Evolutionary conservation across 208 protist species (phyloP).

Genomic region (Balamuthia mandrillaris): DNA sequence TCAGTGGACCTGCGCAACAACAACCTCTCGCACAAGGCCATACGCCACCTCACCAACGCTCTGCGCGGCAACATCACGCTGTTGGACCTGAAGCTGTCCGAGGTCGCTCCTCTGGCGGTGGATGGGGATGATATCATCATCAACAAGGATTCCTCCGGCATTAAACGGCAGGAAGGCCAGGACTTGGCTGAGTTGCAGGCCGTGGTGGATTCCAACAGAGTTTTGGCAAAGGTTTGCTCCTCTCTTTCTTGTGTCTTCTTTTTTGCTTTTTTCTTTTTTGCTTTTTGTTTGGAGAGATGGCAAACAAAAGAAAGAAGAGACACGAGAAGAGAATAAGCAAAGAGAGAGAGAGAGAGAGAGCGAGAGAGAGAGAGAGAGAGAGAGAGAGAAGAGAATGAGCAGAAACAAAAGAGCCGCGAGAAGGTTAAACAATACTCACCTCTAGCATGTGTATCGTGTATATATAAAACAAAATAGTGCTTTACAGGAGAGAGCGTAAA

Average conservation of each 20-base stretch:
- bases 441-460: too few relatives aligned
- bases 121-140: slow-evolving; percentile 19
- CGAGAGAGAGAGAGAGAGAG: too few relatives aligned
- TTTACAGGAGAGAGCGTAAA: slow-evolving; percentile 23
- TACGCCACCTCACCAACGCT: background rate
- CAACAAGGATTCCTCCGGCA: background rate
- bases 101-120: background rate
- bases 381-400: too few relatives aligned
- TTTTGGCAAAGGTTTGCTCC: background rate
- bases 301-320: too few relatives aligned
- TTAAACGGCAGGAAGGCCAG: background rate
- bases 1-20: slow-evolving; percentile 16
- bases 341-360: too few relatives aligned
- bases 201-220: background rate
- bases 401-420: too few relatives aligned
- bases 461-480: too few relatives aligned
- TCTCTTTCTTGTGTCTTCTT: background rate
- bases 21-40: background rate
- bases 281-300: too few relatives aligned
- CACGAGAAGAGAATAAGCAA: too few relatives aligned
- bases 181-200: background rate
- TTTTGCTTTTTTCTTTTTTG: background rate
- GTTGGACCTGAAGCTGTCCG: background rate
- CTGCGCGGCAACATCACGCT: slow-evolving; percentile 4
- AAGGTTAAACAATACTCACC: too few relatives aligned